phyloP scores from a whole-genome alignment of 192 early-diverging fungal species.

The Coemansia sp. region DNA sequence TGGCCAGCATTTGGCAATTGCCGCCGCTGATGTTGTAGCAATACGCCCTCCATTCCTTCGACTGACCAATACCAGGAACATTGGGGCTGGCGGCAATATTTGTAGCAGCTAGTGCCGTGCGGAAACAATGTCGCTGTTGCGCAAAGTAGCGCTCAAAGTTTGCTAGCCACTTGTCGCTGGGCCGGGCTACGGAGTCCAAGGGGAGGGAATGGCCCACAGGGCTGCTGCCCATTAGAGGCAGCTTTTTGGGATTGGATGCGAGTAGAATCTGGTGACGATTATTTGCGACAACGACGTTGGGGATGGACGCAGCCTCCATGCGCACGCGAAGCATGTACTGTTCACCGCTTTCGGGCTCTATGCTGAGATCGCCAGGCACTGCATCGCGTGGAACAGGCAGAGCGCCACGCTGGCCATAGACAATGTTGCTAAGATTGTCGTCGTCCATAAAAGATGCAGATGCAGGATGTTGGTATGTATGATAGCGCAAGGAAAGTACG shows the following conservation, averaged over 20 bases:
- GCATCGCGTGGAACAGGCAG: constrained; percentile 24
- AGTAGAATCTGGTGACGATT: constrained; percentile 14
- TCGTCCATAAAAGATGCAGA: not conserved
- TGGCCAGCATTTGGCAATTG: constrained; percentile 14
- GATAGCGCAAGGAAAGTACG: not conserved
- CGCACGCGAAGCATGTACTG: constrained; percentile 49
- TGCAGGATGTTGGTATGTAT: not conserved
- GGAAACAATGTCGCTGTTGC: constrained; percentile 9
- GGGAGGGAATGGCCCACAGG: not conserved
- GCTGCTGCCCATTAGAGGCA: not conserved
- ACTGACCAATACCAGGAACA: constrained; percentile 16
- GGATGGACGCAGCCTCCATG: constrained; percentile 26
- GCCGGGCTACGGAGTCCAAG: not conserved
- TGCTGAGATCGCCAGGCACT: constrained; percentile 23
- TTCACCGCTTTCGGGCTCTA: constrained; percentile 38
- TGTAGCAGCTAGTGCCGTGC: not conserved
- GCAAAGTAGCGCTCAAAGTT: constrained; percentile 10
- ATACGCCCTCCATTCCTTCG: constrained; percentile 34
- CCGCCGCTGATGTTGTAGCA: constrained; percentile 17
- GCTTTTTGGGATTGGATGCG: not conserved
- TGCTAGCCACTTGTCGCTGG: constrained; percentile 14
- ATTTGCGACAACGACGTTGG: constrained; percentile 16
- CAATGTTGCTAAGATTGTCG: not conserved
- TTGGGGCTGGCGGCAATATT: constrained; percentile 8
- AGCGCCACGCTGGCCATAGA: constrained; percentile 30